Conservation (phyloP, 2,329 filamentous ascomycete species). For the Epichloe glyceriae region DNA sequence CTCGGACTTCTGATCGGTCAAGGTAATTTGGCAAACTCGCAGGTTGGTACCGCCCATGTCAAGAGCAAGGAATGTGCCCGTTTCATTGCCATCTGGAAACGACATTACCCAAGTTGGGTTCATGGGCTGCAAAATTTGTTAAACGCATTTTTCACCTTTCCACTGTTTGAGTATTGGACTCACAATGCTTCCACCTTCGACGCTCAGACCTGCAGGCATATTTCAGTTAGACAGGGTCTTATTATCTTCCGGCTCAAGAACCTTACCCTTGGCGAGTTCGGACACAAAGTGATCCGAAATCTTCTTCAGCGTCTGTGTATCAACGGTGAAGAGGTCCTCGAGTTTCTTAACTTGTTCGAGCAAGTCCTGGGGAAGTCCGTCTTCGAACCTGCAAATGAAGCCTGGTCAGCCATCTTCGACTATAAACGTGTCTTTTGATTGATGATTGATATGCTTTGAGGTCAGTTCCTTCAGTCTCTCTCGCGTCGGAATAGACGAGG, state of each 20-base stretch:
- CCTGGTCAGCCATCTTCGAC: conserved; percentile 8
- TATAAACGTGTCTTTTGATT: background rate
- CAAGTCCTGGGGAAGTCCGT: conserved; percentile 81
- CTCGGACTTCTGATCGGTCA: conserved; percentile 77
- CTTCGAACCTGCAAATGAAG: conserved; percentile 56
- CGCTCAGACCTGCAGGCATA: conserved; percentile 50
- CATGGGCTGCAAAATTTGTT: conserved; percentile 58
- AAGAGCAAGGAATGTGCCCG: conserved; percentile 74
- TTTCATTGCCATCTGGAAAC: conserved; percentile 76
- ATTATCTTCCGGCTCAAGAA: background rate
- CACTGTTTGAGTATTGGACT: conserved; percentile 24
- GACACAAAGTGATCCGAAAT: conserved; percentile 82
- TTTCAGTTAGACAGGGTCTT: conserved; percentile 6
- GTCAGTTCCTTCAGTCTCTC: background rate
- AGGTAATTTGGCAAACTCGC: conserved; percentile 82
- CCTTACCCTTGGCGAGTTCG: conserved; percentile 70
- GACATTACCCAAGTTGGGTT: conserved; percentile 94
- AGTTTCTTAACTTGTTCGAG: conserved; percentile 67
- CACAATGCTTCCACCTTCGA: conserved; percentile 87
- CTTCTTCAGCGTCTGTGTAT: conserved; percentile 67
- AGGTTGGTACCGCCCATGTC: conserved; percentile 97
- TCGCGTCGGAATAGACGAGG: background rate
- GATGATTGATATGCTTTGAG: background rate
- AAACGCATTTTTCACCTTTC: conserved; percentile 6
- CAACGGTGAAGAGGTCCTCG: conserved; percentile 73